phyloP scores from a whole-genome alignment of 2,329 filamentous ascomycete species.

The Alternaria arborescens region DNA sequence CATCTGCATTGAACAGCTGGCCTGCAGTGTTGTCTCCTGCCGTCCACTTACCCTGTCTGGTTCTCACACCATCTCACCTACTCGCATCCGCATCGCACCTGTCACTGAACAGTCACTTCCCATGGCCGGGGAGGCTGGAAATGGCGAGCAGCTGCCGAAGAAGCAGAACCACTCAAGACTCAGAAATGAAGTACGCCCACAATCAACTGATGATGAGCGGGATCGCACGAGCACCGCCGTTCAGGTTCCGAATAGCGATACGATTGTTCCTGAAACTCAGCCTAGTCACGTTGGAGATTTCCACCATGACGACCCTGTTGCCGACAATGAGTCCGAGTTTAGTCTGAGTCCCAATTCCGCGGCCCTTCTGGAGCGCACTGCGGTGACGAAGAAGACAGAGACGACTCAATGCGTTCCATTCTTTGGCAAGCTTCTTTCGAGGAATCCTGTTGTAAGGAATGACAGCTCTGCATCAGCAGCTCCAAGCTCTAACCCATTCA shows the following conservation, averaged over 20 bases:
- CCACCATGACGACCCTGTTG: neutral
- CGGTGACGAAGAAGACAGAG: conserved; percentile 3
- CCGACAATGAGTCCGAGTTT: neutral
- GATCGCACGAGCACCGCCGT: conserved; percentile 2
- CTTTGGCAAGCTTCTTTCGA: conserved; percentile 1
- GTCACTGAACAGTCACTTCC: neutral
- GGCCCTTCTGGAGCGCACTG: conserved; percentile 11
- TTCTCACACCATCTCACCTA: neutral
- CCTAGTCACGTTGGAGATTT: conserved; percentile 2
- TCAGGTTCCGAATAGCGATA: conserved; percentile 32
- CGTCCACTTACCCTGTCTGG: neutral
- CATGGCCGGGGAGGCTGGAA: conserved; percentile 25
- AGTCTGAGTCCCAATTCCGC: conserved; percentile 9
- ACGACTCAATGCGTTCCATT: neutral
- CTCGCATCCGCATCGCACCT: neutral
- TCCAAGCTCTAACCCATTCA: conserved; percentile 1
- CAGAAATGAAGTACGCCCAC: conserved; percentile 28
- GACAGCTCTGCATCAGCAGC: neutral
- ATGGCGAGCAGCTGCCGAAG: conserved; percentile 15
- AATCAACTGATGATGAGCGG: conserved; percentile 25
- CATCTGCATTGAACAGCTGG: neutral
- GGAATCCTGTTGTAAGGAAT: neutral
- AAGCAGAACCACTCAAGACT: conserved; percentile 29
- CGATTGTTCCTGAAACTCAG: conserved; percentile 32
- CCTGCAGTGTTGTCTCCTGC: neutral